Evolutionary conservation across 2,329 filamentous ascomycete genomes (phyloP).

Genomic region (Xylariaceae sp.): DNA sequence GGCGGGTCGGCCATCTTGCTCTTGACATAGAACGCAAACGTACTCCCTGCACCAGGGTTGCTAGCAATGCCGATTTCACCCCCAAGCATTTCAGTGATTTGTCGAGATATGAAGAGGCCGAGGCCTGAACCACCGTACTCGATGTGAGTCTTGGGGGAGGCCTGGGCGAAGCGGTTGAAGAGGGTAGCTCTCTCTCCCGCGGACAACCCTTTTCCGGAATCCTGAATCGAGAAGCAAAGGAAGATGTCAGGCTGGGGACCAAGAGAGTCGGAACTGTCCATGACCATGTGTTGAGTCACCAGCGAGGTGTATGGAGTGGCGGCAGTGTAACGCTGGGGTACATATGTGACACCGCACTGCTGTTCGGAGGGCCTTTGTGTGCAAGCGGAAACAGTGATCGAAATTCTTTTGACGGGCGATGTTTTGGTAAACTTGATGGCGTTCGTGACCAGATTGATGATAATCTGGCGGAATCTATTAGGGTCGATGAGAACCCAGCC

Average conservation of each 20-base stretch:
- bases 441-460: constrained; percentile 76
- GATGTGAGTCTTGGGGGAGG: constrained; percentile 66
- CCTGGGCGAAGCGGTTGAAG: constrained; percentile 74
- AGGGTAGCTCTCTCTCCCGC: constrained; percentile 65
- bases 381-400: constrained; percentile 39
- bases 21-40: constrained; percentile 68
- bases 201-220: constrained; percentile 68
- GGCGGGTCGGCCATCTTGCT: constrained; percentile 24
- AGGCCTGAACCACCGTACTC: constrained; percentile 74
- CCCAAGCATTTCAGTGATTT: constrained; percentile 73
- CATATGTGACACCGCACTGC: constrained; percentile 50
- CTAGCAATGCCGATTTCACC: constrained; percentile 71
- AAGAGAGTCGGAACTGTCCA: too few species aligned
- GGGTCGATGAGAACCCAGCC: constrained; percentile 66
- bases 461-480: constrained; percentile 65
- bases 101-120: constrained; percentile 70
- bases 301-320: constrained; percentile 2
- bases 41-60: constrained; percentile 62
- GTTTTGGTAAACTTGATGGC: constrained; percentile 74
- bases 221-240: constrained; percentile 66
- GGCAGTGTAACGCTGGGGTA: constrained; percentile 43
- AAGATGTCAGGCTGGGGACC: constrained; percentile 34
- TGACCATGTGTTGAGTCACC: constrained; percentile 1
- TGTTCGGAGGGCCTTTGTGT: constrained; percentile 30
- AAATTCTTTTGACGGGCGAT: constrained; percentile 49